phyloP scores from a whole-genome alignment of 768 basidiomycete species.

The Termitomyces sp. region DNA sequence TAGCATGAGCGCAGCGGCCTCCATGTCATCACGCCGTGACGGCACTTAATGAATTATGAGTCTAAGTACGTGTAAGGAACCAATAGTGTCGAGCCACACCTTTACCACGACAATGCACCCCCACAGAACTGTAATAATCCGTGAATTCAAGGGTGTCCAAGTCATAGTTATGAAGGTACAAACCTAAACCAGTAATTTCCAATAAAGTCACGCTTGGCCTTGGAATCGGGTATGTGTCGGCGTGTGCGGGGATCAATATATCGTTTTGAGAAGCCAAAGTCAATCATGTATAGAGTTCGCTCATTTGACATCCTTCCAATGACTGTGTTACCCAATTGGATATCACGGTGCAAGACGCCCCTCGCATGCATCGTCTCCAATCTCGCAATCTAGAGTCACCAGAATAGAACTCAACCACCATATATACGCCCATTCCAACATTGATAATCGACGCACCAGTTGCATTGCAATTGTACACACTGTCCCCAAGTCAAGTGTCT shows the following conservation, averaged over 20 bases:
- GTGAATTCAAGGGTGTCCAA: background rate
- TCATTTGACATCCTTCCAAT: conserved; percentile 58
- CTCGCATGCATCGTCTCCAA: conserved; percentile 74
- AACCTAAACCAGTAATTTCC: conserved; percentile 84
- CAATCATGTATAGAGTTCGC: conserved; percentile 72
- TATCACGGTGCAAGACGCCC: conserved; percentile 72
- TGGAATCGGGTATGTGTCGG: conserved; percentile 70
- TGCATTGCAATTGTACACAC: conserved; percentile 76
- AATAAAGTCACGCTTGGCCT: conserved; percentile 65
- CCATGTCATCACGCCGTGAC: conserved; percentile 74
- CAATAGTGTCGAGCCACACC: conserved; percentile 33
- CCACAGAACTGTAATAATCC: conserved; percentile 43
- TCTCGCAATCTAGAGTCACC: conserved; percentile 48
- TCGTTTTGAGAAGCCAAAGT: conserved; percentile 79
- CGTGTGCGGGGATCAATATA: conserved; percentile 64
- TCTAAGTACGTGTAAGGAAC: background rate
- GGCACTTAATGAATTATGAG: conserved; percentile 45
- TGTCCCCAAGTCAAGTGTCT: conserved; percentile 62
- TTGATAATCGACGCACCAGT: conserved; percentile 43
- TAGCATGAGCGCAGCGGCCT: conserved; percentile 73
- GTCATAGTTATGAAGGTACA: conserved; percentile 8
- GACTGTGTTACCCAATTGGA: conserved; percentile 75
- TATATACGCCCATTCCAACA: background rate
- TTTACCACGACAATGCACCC: conserved; percentile 73
- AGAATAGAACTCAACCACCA: conserved; percentile 1